phyloP scores from a whole-genome alignment of 257 asterid species.

The Salvia splendens region DNA sequence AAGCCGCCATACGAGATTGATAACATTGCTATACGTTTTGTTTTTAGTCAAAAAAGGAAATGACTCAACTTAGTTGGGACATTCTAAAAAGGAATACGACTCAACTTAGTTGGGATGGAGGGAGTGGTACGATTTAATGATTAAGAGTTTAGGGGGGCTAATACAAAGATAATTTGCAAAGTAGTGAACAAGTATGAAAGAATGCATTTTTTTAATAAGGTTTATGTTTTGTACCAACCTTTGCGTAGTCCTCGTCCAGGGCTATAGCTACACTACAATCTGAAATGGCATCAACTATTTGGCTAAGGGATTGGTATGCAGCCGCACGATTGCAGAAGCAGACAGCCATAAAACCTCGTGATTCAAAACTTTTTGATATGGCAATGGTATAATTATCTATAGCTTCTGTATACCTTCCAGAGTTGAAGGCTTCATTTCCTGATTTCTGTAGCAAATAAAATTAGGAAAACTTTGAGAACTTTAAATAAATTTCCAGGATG shows the following conservation, averaged over 20 bases:
- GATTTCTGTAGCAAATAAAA: conserved; percentile 54
- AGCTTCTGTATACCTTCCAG: conserved; percentile 80
- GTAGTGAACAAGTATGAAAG: neutral
- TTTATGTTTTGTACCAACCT: conserved; percentile 52
- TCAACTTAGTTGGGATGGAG: too few relatives aligned
- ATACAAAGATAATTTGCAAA: neutral
- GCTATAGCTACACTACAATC: conserved; percentile 96
- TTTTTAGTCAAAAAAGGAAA: too few relatives aligned
- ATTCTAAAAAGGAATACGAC: too few relatives aligned
- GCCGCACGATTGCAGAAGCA: conserved; percentile 99
- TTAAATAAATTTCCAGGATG: conserved; percentile 9
- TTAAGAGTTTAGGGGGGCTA: neutral
- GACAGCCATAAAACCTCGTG: conserved; percentile 85
- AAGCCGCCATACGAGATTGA: too few relatives aligned
- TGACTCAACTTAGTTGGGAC: too few relatives aligned
- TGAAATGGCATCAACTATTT: conserved; percentile 82
- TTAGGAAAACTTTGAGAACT: conserved; percentile 1
- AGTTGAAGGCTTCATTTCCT: conserved; percentile 86
- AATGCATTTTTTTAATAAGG: neutral
- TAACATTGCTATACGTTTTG: too few relatives aligned
- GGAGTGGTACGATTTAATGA: neutral
- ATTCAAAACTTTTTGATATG: conserved; percentile 70
- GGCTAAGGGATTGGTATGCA: conserved; percentile 81
- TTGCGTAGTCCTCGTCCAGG: conserved; percentile 68
- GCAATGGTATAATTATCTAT: conserved; percentile 81